A percentile compares a stretch with the other conserved stretches of the same genome.
Evolutionary conservation across 345 rosid species (phyloP).

Genomic region (Kandelia obovata): DNA sequence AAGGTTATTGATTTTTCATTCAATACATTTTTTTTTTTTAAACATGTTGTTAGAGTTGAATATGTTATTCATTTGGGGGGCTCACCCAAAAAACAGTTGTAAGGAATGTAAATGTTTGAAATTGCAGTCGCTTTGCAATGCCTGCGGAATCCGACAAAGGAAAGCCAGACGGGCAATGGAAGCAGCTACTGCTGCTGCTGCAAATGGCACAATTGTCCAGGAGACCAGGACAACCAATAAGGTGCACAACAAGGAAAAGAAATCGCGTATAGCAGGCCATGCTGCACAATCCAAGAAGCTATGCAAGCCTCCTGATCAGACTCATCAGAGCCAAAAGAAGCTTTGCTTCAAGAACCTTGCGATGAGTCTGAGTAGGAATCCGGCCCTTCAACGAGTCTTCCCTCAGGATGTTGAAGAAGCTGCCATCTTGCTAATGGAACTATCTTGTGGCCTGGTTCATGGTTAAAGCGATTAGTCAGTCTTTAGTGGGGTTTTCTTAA

Average conservation of each 20-base stretch:
- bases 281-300: conserved; percentile 30
- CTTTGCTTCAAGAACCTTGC: conserved; percentile 35
- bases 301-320: conserved; percentile 12
- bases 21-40: background rate
- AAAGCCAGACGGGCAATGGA: conserved; percentile 66
- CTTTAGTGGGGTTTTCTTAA: no score
- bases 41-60: no score
- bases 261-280: conserved; percentile 15
- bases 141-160: conserved; percentile 87
- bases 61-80: background rate
- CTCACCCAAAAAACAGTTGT: no score
- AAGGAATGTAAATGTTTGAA: no score
- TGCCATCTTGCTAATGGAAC: conserved; percentile 54
- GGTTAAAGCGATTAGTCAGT: conserved; percentile 6
- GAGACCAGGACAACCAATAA: conserved; percentile 20
- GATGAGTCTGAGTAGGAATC: conserved; percentile 30
- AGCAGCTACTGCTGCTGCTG: conserved; percentile 38
- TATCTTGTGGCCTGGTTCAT: conserved; percentile 48
- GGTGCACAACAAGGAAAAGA: conserved; percentile 51
- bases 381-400: conserved; percentile 36
- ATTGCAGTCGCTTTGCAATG: conserved; percentile 88
- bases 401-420: conserved; percentile 57
- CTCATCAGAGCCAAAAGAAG: conserved; percentile 19
- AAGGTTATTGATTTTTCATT: conserved; percentile 32
- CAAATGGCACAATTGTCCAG: background rate